Percentiles rank a stretch among this genome's conserved stretches.
Evolutionary conservation across 345 rosid genomes (phyloP).

Genomic region (Euphorbia tirucalli): DNA sequence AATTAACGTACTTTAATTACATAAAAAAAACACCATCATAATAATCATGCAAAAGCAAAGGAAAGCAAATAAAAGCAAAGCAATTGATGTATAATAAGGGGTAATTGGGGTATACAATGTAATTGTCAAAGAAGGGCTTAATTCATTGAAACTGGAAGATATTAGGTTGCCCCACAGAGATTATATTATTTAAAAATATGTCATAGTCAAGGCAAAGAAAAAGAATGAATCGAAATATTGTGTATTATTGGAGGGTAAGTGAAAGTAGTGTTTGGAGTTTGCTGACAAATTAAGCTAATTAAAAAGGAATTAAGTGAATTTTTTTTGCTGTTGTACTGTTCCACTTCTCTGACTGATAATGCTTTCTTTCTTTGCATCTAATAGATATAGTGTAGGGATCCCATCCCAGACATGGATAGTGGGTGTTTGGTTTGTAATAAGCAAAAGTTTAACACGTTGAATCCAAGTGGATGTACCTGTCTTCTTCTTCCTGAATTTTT

Average conservation of each 20-base stretch:
- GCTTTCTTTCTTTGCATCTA: background rate
- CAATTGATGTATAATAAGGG: too few relatives aligned
- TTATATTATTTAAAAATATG: too few relatives aligned
- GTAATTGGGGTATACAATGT: constrained; percentile 22
- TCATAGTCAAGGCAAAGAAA: constrained; percentile 33
- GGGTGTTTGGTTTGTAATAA: constrained; percentile 56
- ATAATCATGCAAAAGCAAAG: background rate
- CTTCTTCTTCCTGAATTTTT: constrained; percentile 40
- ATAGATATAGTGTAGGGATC: constrained; percentile 24
- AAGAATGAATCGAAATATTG: constrained; percentile 20
- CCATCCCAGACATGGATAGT: constrained; percentile 62
- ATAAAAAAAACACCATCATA: too few relatives aligned
- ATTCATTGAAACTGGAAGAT: constrained; percentile 35
- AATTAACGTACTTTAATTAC: background rate
- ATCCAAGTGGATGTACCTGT: constrained; percentile 63
- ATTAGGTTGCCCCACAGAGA: constrained; percentile 43
- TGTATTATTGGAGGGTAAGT: constrained; percentile 52
- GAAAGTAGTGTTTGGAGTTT: constrained; percentile 36
- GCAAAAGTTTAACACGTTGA: constrained; percentile 64
- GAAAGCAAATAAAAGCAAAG: too few relatives aligned
- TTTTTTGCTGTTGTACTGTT: too few relatives aligned
- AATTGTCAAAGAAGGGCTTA: constrained; percentile 39
- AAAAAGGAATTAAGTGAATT: constrained; percentile 4
- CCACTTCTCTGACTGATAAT: constrained; percentile 26
- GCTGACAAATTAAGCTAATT: constrained; percentile 52